Evolutionary conservation across 805 yeast species (phyloP).

Genomic region (Teunomyces barrocoloradensis): DNA sequence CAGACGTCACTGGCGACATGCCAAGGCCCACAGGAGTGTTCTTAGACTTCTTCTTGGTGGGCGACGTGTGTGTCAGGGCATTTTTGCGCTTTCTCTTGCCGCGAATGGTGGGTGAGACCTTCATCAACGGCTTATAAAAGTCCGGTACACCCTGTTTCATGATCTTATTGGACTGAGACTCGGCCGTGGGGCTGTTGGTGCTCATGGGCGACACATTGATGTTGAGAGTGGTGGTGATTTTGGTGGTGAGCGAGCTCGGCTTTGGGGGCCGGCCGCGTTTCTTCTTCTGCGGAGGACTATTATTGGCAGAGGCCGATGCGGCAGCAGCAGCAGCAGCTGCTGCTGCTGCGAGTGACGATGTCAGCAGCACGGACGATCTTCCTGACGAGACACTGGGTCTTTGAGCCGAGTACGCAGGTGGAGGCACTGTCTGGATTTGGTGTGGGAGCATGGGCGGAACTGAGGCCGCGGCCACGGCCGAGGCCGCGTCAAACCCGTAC

Average conservation of each 20-base stretch:
- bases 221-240: slow-evolving; percentile 40
- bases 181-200: slow-evolving; percentile 37
- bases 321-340: not conserved
- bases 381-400: not conserved
- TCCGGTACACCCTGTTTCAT: slow-evolving; percentile 43
- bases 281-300: slow-evolving; percentile 27
- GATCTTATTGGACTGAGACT: slow-evolving; percentile 35
- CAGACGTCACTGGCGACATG: slow-evolving; percentile 18
- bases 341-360: not conserved
- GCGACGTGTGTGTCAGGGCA: slow-evolving; percentile 7
- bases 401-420: not conserved
- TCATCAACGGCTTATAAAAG: slow-evolving; percentile 42
- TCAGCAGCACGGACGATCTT: not conserved
- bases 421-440: not conserved
- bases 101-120: slow-evolving; percentile 32
- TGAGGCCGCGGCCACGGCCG: not conserved
- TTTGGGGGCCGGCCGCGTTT: slow-evolving; percentile 49
- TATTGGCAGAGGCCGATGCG: not conserved
- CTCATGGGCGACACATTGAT: slow-evolving; percentile 38
- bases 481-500: not conserved
- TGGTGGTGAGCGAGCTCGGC: slow-evolving; percentile 33
- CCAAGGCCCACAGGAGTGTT: not conserved
- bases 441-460: not conserved
- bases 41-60: slow-evolving; percentile 5
- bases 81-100: slow-evolving; percentile 9